Percentiles rank a stretch among this genome's conserved stretches.
Evolutionary conservation across 2,329 filamentous ascomycete species (phyloP).

Genomic region (Cladosporium sp.): DNA sequence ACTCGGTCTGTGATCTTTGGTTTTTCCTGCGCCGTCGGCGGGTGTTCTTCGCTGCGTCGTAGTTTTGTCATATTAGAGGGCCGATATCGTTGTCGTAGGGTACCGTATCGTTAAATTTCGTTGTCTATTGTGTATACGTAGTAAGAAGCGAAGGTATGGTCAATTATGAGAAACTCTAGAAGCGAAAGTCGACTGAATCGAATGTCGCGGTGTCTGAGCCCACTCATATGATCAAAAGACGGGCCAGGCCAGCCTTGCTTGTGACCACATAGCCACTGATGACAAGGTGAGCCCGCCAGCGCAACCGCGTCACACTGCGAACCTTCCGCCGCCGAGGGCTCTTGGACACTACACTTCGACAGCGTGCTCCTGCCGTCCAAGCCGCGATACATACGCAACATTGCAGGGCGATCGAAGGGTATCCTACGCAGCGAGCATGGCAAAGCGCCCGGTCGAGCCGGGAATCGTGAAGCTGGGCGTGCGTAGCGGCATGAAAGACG

Average conservation of each 20-base stretch:
- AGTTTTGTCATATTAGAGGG: neutral
- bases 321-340: neutral
- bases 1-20: neutral
- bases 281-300: neutral
- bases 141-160: neutral
- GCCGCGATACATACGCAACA: neutral
- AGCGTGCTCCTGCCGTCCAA: neutral
- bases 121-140: neutral
- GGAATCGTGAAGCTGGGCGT: slow-evolving; percentile 6
- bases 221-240: neutral
- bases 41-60: neutral
- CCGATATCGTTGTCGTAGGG: neutral
- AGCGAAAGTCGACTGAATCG: neutral
- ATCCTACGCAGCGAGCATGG: neutral
- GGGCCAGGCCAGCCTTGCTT: neutral
- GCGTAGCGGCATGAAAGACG: neutral
- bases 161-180: neutral
- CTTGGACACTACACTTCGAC: neutral
- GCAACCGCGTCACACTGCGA: neutral
- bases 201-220: neutral
- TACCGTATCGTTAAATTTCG: neutral
- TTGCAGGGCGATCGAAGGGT: neutral
- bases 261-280: neutral
- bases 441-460: neutral
- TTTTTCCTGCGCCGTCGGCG: neutral